Base-by-base conservation (phyloP, 768 basidiomycete genomes). In the Filobasidium floriforme region DNA sequence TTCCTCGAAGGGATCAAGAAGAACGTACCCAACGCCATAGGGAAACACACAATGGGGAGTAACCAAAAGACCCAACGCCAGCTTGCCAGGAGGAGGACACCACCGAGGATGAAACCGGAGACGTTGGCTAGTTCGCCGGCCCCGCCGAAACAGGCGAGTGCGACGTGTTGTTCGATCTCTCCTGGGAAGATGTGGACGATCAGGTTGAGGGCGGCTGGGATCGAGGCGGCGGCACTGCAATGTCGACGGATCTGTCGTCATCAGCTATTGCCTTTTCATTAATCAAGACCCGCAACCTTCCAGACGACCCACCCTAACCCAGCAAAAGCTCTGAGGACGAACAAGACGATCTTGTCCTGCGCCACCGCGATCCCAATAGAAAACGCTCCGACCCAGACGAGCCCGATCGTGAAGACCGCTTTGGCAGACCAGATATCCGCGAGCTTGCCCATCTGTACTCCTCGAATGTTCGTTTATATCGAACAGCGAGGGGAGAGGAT, bases 41-140 rank as follows among this genome's bases (percentile, higher is more conserved):
- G 70, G 41, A 68, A 41, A 37, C 60, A 55, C 37, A 66, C 52
- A 29, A 68, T 64, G 2, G 70, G 51, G n/a, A 71, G 54, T 28
- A 71, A 43, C 41, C 59, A 62, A 44, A 68, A 71, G 15, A 71
- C 68, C 70, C 70, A 68, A 1, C 49, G 29, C 61, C 63, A 71
- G 43, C 52, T 44, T 32, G 70, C 70, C 1, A 68, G 54, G 19
- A 68, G 63, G 51, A 71, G 67, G 29, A 66, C 54, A 3, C 67
- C 70, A 7, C 67, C 70, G 62, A 71, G 60, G 63, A 71, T n/a
- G 51, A 70, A 65, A 12, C 69, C 69, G 51, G 37, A 28, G 61
- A 70, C 66, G 62, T 68, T 70, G 29, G 67, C 70, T 51, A 68
- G 49, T 43, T 68, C 67, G 7, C 70, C 70, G 7, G 61, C 61